phyloP scores from a whole-genome alignment of 768 basidiomycete species.

The Boletus reticuloceps region DNA sequence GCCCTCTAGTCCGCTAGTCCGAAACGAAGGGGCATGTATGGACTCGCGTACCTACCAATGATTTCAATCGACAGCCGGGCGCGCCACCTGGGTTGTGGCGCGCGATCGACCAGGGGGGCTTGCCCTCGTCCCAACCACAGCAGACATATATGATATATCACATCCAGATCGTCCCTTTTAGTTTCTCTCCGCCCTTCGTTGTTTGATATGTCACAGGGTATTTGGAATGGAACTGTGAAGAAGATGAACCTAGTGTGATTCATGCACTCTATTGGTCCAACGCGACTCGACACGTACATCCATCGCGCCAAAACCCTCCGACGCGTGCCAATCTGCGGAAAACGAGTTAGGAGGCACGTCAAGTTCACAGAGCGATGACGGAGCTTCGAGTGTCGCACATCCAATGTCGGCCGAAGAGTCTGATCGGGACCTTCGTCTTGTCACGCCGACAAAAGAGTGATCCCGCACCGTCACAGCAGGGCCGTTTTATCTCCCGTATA shows the following conservation, averaged over 20 bases:
- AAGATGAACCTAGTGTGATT: neutral
- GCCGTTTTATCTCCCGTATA: neutral
- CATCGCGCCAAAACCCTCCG: neutral
- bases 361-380: no score
- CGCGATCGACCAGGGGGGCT: conserved; percentile 1
- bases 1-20: neutral
- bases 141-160: no score
- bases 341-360: no score
- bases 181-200: no score
- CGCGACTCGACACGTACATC: neutral
- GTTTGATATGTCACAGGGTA: neutral
- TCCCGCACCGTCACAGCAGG: neutral
- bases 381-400: no score
- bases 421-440: neutral
- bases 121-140: conserved; percentile 1
- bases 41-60: no score
- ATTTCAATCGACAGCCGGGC: neutral
- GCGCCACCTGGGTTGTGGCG: neutral
- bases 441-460: neutral
- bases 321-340: neutral
- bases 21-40: neutral
- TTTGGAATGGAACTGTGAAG: neutral
- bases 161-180: neutral
- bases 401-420: no score
- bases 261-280: neutral